Conservation (phyloP, 192 early-diverging fungal genomes). For the Paraglomus occultum region DNA sequence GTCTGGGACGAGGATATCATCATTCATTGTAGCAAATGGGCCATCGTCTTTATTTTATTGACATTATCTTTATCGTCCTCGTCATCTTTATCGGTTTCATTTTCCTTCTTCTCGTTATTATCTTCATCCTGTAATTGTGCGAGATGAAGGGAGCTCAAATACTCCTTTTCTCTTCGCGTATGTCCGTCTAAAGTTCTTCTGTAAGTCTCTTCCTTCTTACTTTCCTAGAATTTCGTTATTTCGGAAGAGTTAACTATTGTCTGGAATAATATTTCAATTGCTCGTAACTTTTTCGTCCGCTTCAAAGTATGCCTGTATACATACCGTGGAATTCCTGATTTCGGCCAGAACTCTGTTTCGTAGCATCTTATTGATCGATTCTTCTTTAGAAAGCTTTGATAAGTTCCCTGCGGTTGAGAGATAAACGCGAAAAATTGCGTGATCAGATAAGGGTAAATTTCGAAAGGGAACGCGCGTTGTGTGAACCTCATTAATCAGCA, state of each 20-base stretch:
- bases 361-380: background rate
- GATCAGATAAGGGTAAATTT: too few species aligned
- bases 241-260: constrained; percentile 8
- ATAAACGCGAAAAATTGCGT: too few species aligned
- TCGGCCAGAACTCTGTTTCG: background rate
- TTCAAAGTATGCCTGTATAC: background rate
- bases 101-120: too few species aligned
- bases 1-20: background rate
- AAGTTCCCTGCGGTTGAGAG: too few species aligned
- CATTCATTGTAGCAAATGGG: background rate
- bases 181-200: constrained; percentile 4
- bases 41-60: background rate
- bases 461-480: too few species aligned
- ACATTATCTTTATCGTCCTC: constrained; percentile 2
- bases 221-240: constrained; percentile 16
- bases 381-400: background rate
- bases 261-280: background rate
- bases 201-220: background rate
- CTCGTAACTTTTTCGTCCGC: constrained; percentile 12
- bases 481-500: too few species aligned
- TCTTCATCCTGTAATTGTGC: constrained; percentile 14
- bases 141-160: constrained; percentile 23
- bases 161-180: constrained; percentile 15
- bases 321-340: background rate
- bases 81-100: too few species aligned